These are phyloP conservation scores for Fusarium sp. DNA, from an alignment of 2,329 filamentous ascomycete genomes.

Conservation along the genomic window DNA sequence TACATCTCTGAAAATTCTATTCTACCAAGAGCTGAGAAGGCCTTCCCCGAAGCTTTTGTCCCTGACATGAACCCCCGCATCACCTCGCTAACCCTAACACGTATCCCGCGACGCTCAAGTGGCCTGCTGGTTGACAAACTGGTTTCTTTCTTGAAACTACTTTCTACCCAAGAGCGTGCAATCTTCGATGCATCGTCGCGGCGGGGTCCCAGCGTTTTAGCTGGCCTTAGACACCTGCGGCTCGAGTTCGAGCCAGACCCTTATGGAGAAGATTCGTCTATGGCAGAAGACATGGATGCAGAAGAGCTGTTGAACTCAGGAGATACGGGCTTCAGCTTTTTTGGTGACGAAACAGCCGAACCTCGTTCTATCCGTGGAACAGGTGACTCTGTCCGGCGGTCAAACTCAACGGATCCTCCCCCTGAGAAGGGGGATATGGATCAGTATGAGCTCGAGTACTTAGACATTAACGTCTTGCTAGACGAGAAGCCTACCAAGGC, in stretches of 20 bases:
- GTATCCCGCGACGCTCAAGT: slow-evolving; percentile 67
- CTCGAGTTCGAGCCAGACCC: slow-evolving; percentile 68
- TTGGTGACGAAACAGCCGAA: slow-evolving; percentile 48
- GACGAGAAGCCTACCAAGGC: slow-evolving; percentile 47
- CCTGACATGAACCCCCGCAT: slow-evolving; percentile 72
- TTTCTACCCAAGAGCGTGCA: slow-evolving; percentile 64
- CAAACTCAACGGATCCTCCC: slow-evolving; percentile 17
- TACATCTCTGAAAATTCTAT: slow-evolving; percentile 64
- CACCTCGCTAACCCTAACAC: slow-evolving; percentile 66
- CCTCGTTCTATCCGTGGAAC: slow-evolving; percentile 12
- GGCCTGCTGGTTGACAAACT: slow-evolving; percentile 67
- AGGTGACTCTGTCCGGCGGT: slow-evolving; percentile 4
- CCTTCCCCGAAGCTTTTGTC: slow-evolving; percentile 64
- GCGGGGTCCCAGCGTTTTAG: slow-evolving; percentile 61
- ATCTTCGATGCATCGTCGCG: slow-evolving; percentile 57
- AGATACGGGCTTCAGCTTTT: slow-evolving; percentile 62
- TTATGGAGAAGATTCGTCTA: slow-evolving; percentile 54
- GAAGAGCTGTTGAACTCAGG: slow-evolving; percentile 60
- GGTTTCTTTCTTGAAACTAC: slow-evolving; percentile 61
- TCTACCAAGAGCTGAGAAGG: slow-evolving; percentile 59
- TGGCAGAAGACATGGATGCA: slow-evolving; percentile 57
- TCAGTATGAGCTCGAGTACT: slow-evolving; percentile 42
- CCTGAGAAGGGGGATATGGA: slow-evolving; percentile 7
- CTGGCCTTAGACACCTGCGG: slow-evolving; percentile 67
- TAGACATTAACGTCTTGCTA: slow-evolving; percentile 46